Evolutionary conservation across 1,139 yeast species (phyloP), one percentile per base, ranked within the genome.

Genomic region (Yamadazyma dendronema): DNA sequence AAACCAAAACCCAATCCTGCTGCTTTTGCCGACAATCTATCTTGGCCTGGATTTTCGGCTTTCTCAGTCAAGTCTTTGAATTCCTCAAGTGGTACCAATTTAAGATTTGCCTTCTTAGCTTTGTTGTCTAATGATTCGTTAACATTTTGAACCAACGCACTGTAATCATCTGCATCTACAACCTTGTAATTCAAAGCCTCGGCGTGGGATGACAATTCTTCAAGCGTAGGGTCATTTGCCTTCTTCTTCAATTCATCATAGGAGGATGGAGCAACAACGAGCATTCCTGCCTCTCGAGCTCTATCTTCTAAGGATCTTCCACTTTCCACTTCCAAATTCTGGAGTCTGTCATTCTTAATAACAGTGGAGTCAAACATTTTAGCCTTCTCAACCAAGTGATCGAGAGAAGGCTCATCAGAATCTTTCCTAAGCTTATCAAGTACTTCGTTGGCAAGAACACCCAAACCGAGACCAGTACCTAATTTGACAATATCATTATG

Each of bases 321-420:
- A 3, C 34, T 32, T 17, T 48, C 44, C 1, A 14, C 3, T n/a
- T 33, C 17, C 4, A 37, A 19, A 2, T 21, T 10, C 8, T 51
- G 47, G 32, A 43, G 48, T 1, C 47, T 52, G 1, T 38, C 32
- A 4, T 36, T 29, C 2, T 48, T 30, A 24, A 65, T 37, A 12
- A 61, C 48, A 4, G 52, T 46, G 15, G 53, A 45, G 9, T 52
- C 54, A 17, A 43, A 35, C 3, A 21, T 31, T 14, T 36, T 40
- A 3, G 66, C 59, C 33, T 56, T 59, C 15, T 43, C 37, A 13
- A 40, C 39, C 4, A 67, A 28, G 34, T 57, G 57, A 0, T 43
- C 48, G 10, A 41, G 14, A 8, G 48, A 31, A 4, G 50, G 50
- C 9, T 17, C 21, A 4, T 31, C 26, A 8, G 46, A 37, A n/a